phyloP scores from a whole-genome alignment of 2,329 filamentous ascomycete species.

The Phaeosphaeriaceae sp. region DNA sequence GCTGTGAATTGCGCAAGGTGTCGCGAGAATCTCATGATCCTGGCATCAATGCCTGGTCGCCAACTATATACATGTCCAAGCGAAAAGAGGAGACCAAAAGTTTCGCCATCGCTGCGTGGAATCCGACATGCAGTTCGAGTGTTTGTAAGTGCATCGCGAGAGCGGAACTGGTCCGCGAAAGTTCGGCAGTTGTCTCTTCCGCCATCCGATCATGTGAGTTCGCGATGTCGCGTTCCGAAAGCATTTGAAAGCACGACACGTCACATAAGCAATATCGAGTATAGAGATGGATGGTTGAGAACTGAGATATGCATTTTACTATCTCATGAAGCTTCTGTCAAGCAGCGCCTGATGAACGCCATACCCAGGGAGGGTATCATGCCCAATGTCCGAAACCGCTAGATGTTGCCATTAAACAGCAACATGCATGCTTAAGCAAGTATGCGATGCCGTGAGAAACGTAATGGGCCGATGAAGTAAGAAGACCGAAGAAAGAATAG shows the following conservation, averaged over 20 bases:
- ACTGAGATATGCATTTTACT: neutral
- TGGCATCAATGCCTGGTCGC: conserved; percentile 3
- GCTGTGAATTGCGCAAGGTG: conserved; percentile 5
- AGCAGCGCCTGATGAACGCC: neutral
- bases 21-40: conserved; percentile 24
- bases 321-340: neutral
- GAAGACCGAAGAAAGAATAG: neutral
- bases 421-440: neutral
- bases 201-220: neutral
- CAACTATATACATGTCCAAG: neutral
- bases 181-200: neutral
- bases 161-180: conserved; percentile 31
- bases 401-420: neutral
- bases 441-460: neutral
- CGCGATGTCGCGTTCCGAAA: neutral
- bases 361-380: conserved; percentile 3
- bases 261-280: neutral
- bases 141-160: conserved; percentile 25
- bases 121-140: neutral
- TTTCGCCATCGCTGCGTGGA: neutral
- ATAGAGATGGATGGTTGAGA: neutral
- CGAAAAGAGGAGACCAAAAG: conserved; percentile 2
- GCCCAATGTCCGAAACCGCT: neutral
- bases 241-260: neutral
- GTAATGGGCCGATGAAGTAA: neutral